phyloP scores from a whole-genome alignment of 352 stramenopile species.

The Elongisporangium anandrum region DNA sequence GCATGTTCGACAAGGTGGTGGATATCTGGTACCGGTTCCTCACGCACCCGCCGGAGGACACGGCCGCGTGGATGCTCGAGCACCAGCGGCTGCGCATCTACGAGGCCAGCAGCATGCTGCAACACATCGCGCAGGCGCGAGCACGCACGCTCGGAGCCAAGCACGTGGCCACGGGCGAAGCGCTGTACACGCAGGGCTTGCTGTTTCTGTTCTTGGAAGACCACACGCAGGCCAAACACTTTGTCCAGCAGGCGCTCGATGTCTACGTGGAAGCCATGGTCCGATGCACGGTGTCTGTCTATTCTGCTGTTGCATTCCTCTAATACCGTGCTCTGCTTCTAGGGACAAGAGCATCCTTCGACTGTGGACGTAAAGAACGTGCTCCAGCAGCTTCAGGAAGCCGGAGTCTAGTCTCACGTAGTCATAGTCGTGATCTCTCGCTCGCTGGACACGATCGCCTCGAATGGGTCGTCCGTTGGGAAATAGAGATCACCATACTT shows the following conservation, averaged over 20 bases:
- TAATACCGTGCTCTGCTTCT: too few species aligned
- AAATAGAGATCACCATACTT: slow-evolving; percentile 68
- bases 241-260: slow-evolving; percentile 44
- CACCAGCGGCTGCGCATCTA: slow-evolving; percentile 53
- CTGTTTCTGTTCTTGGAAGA: slow-evolving; percentile 50
- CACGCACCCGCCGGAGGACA: slow-evolving; percentile 62
- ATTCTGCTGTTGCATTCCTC: neutral
- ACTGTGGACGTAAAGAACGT: slow-evolving; percentile 52
- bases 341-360: slow-evolving; percentile 56
- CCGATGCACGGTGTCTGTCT: neutral
- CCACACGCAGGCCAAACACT: slow-evolving; percentile 39
- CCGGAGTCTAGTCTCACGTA: slow-evolving; percentile 22
- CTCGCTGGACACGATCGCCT: slow-evolving; percentile 44
- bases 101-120: slow-evolving; percentile 53
- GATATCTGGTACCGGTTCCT: slow-evolving; percentile 79
- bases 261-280: slow-evolving; percentile 60
- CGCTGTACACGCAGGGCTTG: slow-evolving; percentile 54
- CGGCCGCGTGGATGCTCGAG: slow-evolving; percentile 56
- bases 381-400: slow-evolving; percentile 44
- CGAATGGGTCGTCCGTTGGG: slow-evolving; percentile 62
- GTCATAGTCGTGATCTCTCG: slow-evolving; percentile 64
- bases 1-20: slow-evolving; percentile 74
- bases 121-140: slow-evolving; percentile 41
- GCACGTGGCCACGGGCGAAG: slow-evolving; percentile 60
- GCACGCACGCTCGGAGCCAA: slow-evolving; percentile 29